Evolutionary conservation across 1,284 basidiomycete genomes (phyloP).

Genomic region (Cryptococcus sp.): DNA sequence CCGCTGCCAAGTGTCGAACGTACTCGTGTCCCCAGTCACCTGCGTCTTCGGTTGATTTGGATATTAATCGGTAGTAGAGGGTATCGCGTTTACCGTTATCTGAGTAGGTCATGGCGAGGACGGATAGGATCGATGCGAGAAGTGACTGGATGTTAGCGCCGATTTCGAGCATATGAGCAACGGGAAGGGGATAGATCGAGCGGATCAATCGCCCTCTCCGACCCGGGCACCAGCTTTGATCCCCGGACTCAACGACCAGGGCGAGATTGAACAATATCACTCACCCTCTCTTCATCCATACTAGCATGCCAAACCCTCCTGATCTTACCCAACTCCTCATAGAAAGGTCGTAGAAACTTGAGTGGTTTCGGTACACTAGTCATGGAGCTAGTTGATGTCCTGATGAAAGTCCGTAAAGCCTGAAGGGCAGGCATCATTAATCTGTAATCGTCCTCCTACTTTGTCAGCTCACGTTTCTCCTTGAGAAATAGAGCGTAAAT

Average conservation of each 20-base stretch:
- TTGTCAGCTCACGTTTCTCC: neutral
- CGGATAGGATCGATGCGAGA: constrained; percentile 97
- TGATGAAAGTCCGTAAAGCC: constrained; percentile 86
- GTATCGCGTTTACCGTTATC: constrained; percentile 94
- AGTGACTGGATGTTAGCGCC: constrained; percentile 58
- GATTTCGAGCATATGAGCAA: no score
- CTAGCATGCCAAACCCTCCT: constrained; percentile 68
- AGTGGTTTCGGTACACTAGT: constrained; percentile 99
- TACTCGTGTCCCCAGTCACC: constrained; percentile 99
- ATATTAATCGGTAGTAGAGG: constrained; percentile 81
- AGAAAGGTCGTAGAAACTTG: constrained; percentile 95
- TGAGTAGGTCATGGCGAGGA: constrained; percentile 99
- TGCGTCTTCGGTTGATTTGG: constrained; percentile 77
- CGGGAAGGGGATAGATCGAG: no score
- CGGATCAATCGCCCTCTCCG: no score
- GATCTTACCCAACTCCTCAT: constrained; percentile 76
- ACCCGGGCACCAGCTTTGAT: no score
- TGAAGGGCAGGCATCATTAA: constrained; percentile 90
- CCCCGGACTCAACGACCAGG: no score
- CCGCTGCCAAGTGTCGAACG: constrained; percentile 92
- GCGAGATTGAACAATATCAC: no score
- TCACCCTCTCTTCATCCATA: constrained; percentile 71
- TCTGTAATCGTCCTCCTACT: constrained; percentile 76
- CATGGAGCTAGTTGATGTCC: constrained; percentile 98
- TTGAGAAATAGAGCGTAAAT: neutral